Evolutionary conservation across 2,329 filamentous ascomycete genomes (phyloP), one percentile per base, ranked within the genome.

Genomic region (Meredithiella fracta): DNA sequence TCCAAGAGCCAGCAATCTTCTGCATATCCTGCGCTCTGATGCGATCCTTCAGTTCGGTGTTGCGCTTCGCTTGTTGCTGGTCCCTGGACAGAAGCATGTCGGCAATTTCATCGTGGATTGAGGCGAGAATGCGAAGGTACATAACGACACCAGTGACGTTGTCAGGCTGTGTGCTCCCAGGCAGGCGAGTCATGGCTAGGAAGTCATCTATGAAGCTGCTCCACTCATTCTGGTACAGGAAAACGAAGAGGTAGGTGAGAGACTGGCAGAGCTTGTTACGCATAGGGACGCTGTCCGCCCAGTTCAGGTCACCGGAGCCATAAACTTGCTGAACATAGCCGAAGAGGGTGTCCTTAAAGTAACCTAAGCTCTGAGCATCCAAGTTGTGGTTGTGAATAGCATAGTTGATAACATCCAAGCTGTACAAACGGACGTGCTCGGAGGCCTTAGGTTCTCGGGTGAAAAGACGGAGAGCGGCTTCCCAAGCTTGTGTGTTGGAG

Each of bases 201-300:
- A 97, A 86, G 66, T 98, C 92, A 64, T 94, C 86, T 66, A 98
- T 82, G 69, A 96, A 97, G 59, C 74, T 80, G 64, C 86, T 79
- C 92, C 92, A 98, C 38, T 85, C 85, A 54, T 84, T 80, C 54
- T 81, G 81, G 68, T 98, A 98, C 55, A 94, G 76, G 11, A 83
- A 80, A 37, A 88, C 85, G 68, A 98, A 98, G 53, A 98, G 81
- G 65, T 88, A 92, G 8, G 92, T 98, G 63, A 98, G 73, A 11
- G 90, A 95, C 71, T 98, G 92, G 49, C 91, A 90, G 62, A 98
- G 80, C 71, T 98, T 98, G 72, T 97, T 98, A 70, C 97, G 91
- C 47, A 98, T 83, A 61, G 79, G 78, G 23, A 80, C 68, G 7
- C 83, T 79, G 66, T 98, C 92, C 60, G 82, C 70, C 54, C 73